These are phyloP conservation scores for Colletotrichum caudatum DNA, from an alignment of 2,329 filamentous ascomycete genomes.

Conservation along the genomic window DNA sequence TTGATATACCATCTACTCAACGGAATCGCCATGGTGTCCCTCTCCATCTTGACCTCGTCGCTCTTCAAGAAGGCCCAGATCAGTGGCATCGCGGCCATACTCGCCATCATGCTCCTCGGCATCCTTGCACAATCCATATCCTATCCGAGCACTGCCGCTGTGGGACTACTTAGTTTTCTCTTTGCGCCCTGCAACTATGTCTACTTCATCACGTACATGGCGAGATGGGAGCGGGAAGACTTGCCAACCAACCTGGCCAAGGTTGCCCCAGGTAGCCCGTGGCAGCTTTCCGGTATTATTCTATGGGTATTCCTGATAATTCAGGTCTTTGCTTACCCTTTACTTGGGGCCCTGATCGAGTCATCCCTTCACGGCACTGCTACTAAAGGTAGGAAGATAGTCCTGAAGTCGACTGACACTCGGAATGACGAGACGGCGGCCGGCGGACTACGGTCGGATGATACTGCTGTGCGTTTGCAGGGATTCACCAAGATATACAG, in stretches of 20 bases:
- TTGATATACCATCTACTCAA: constrained; percentile 80
- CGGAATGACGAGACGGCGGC: constrained; percentile 20
- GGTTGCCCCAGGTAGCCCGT: constrained; percentile 73
- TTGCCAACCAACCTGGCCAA: constrained; percentile 70
- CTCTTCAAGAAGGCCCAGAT: constrained; percentile 91
- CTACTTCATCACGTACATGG: constrained; percentile 80
- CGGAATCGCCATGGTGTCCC: constrained; percentile 83
- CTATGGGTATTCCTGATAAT: constrained; percentile 83
- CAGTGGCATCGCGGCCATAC: constrained; percentile 82
- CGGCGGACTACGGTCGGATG: constrained; percentile 43
- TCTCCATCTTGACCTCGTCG: constrained; percentile 83
- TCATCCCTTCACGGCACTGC: constrained; percentile 80
- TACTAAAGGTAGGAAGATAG: constrained; percentile 68
- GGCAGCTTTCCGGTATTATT: constrained; percentile 77
- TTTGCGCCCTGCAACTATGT: constrained; percentile 92
- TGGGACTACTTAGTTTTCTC: constrained; percentile 77
- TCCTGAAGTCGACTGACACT: constrained; percentile 48
- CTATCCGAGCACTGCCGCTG: constrained; percentile 70
- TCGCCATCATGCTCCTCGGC: constrained; percentile 79
- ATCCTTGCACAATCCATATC: constrained; percentile 84
- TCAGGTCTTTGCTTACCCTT: constrained; percentile 82
- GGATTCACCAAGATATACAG: constrained; percentile 83
- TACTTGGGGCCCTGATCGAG: constrained; percentile 82
- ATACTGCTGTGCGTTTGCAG: constrained; percentile 75
- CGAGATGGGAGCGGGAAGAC: constrained; percentile 77